These are phyloP conservation scores for Rubia yunnanensis DNA, from an alignment of 257 asterid species.

Conservation along the genomic window DNA sequence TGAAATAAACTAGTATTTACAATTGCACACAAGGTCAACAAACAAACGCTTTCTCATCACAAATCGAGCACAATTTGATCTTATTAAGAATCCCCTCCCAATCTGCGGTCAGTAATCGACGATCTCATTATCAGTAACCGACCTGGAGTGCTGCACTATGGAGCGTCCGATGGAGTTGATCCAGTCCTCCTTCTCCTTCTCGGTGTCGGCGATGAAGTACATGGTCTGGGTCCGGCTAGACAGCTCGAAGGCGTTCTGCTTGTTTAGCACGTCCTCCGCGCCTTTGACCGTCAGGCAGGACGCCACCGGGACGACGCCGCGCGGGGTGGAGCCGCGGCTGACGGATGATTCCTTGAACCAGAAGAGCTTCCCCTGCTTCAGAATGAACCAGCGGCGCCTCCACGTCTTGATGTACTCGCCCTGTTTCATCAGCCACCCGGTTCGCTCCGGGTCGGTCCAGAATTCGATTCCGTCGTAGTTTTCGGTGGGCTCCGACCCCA, in stretches of 20 bases:
- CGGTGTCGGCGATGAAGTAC: slow-evolving; percentile 88
- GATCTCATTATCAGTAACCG: slow-evolving; percentile 69
- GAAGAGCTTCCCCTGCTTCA: slow-evolving; percentile 86
- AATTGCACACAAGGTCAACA: slow-evolving; percentile 3
- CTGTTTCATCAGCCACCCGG: slow-evolving; percentile 87
- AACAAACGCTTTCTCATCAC: not conserved
- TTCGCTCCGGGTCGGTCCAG: slow-evolving; percentile 80
- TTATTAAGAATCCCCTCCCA: not conserved
- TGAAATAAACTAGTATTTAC: slow-evolving; percentile 6
- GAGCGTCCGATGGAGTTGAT: slow-evolving; percentile 87
- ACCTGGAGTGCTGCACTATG: slow-evolving; percentile 84
- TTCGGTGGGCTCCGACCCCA: slow-evolving; percentile 50
- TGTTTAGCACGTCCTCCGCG: slow-evolving; percentile 81
- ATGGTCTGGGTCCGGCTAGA: slow-evolving; percentile 72
- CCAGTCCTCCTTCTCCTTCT: slow-evolving; percentile 94
- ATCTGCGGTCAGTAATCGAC: slow-evolving; percentile 59
- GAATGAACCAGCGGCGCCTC: slow-evolving; percentile 97
- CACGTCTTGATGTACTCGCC: slow-evolving; percentile 97
- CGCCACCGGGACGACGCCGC: slow-evolving; percentile 77
- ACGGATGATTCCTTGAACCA: slow-evolving; percentile 87
- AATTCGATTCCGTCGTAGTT: slow-evolving; percentile 73
- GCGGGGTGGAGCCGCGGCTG: slow-evolving; percentile 61
- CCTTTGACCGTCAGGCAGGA: slow-evolving; percentile 85
- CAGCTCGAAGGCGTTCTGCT: slow-evolving; percentile 72
- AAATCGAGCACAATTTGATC: slow-evolving; percentile 1